A percentile compares a stretch with the other conserved stretches of the same genome.
Evolutionary conservation across 345 rosid species (phyloP).

Genomic region (Hibiscus tridactylites): DNA sequence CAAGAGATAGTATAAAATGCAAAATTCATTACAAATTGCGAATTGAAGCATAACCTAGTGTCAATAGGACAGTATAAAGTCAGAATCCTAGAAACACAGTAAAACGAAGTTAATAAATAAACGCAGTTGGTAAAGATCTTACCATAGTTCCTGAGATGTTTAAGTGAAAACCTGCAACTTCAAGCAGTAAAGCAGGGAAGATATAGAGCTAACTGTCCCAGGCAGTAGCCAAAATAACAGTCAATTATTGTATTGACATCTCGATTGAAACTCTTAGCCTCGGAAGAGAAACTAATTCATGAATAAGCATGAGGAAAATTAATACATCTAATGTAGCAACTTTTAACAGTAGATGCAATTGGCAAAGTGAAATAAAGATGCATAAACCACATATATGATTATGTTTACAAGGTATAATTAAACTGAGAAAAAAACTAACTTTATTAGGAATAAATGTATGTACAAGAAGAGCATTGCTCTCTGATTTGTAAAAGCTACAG

Average conservation of each 20-base stretch:
- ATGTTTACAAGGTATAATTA: not conserved
- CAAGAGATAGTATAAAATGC: not conserved
- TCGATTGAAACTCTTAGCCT: constrained; percentile 2
- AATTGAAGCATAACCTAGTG: not conserved
- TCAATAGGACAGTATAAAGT: not conserved
- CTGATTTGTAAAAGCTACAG: constrained; percentile 50
- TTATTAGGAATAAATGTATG: constrained; percentile 69
- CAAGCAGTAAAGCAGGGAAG: constrained; percentile 11
- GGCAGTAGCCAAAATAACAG: not conserved
- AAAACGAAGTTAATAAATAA: not conserved
- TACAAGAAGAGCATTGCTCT: constrained; percentile 61
- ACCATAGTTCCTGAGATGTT: not conserved
- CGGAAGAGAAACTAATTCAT: not conserved
- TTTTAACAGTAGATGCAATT: not conserved
- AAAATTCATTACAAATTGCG: not conserved
- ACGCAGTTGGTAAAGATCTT: not conserved
- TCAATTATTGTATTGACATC: not conserved
- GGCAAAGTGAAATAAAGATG: constrained; percentile 4
- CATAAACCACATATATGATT: not conserved
- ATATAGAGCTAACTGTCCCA: not conserved
- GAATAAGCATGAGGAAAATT: not conserved
- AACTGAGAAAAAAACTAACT: constrained; percentile 35
- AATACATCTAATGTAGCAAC: constrained; percentile 10
- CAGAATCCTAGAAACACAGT: not conserved
- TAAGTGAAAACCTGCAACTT: constrained; percentile 6